phyloP scores from a whole-genome alignment of 352 stramenopile species.

The Pythium vanterpoolii region DNA sequence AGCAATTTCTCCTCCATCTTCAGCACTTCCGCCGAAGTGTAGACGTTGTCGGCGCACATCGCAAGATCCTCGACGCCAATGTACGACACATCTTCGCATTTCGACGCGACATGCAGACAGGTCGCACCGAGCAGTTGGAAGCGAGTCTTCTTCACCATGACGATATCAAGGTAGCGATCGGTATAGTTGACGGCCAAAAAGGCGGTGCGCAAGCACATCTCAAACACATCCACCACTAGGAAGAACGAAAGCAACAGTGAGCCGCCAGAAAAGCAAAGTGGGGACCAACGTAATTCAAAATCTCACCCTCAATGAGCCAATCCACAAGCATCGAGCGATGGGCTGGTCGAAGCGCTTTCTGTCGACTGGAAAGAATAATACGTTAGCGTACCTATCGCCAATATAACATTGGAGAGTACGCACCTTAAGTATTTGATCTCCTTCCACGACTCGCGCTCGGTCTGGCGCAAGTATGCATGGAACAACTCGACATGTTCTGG shows the following conservation, averaged over 20 bases:
- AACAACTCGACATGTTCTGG: slow-evolving; percentile 78
- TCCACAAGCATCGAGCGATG: slow-evolving; percentile 91
- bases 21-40: slow-evolving; percentile 85
- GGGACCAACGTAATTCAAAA: neutral
- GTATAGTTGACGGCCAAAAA: slow-evolving; percentile 92
- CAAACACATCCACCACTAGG: slow-evolving; percentile 90
- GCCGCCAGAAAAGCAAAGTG: neutral
- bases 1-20: slow-evolving; percentile 91
- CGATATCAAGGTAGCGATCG: slow-evolving; percentile 84
- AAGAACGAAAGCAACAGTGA: neutral
- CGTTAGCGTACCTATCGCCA: neutral
- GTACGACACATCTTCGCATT: slow-evolving; percentile 92
- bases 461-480: slow-evolving; percentile 75
- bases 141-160: slow-evolving; percentile 87
- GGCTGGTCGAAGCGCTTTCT: slow-evolving; percentile 77
- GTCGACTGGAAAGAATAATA: slow-evolving; percentile 33
- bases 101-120: slow-evolving; percentile 88
- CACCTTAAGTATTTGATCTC: slow-evolving; percentile 87
- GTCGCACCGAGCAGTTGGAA: slow-evolving; percentile 90
- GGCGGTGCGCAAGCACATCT: slow-evolving; percentile 88
- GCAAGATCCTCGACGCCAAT: slow-evolving; percentile 90
- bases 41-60: slow-evolving; percentile 91
- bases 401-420: neutral
- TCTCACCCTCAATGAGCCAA: slow-evolving; percentile 88
- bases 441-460: slow-evolving; percentile 77